phyloP scores from a whole-genome alignment of 176 grass and related monocot genomes.

The Dendrocalamus sinicus region DNA sequence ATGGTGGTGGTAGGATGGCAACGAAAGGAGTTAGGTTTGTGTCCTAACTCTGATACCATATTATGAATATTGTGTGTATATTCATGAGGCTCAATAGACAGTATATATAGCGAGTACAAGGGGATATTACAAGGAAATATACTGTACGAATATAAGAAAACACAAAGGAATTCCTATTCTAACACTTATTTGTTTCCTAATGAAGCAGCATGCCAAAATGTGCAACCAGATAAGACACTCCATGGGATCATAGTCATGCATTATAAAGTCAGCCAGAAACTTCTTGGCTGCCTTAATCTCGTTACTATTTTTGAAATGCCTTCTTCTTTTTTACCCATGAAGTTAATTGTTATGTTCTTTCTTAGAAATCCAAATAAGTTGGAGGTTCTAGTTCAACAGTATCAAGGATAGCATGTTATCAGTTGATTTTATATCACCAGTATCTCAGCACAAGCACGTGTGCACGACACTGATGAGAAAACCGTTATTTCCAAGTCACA shows the following conservation, averaged over 20 bases:
- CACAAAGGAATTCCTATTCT: too few species aligned
- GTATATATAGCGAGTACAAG: too few species aligned
- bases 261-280: background rate
- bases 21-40: too few species aligned
- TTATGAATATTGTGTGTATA: too few species aligned
- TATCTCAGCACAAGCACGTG: background rate
- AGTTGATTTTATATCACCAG: background rate
- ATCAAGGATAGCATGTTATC: background rate
- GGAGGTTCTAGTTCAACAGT: constrained; percentile 12
- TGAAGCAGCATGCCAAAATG: background rate
- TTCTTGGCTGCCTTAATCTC: background rate
- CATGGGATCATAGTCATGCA: background rate
- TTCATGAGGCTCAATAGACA: too few species aligned
- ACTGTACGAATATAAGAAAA: too few species aligned
- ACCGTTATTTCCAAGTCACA: background rate
- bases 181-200: background rate
- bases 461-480: constrained; percentile 15
- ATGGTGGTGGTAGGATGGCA: too few species aligned
- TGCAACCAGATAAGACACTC: too few species aligned
- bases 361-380: constrained; percentile 11
- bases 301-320: background rate
- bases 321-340: background rate
- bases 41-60: too few species aligned
- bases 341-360: background rate
- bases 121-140: too few species aligned